A percentile compares a stretch with the other conserved stretches of the same genome.
Conservation (phyloP, 2,329 filamentous ascomycete species). For the Fusarium sp. region DNA sequence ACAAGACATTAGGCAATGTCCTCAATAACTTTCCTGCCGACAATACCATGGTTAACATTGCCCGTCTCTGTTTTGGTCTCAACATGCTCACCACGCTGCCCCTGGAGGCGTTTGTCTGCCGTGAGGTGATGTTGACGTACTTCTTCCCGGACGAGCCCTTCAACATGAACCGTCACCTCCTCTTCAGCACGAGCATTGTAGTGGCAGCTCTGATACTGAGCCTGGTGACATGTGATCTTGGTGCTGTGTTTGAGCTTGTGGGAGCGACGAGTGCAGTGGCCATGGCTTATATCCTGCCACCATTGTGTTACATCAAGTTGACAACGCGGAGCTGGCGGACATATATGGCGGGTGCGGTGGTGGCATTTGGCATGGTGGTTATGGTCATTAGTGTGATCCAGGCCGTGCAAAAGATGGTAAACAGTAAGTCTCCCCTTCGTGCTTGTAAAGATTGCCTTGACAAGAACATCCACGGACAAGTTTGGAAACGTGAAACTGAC, state of each 20-base stretch:
- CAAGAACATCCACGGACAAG: background rate
- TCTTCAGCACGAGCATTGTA: constrained; percentile 88
- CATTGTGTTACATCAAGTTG: constrained; percentile 94
- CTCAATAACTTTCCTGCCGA: constrained; percentile 96
- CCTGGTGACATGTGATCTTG: constrained; percentile 91
- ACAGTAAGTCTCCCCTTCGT: constrained; percentile 51
- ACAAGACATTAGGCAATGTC: constrained; percentile 92
- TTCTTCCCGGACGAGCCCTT: constrained; percentile 78
- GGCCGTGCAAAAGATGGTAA: constrained; percentile 75
- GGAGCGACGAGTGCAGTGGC: constrained; percentile 95
- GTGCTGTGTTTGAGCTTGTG: constrained; percentile 94
- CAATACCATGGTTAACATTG: constrained; percentile 94
- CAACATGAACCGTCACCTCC: constrained; percentile 84
- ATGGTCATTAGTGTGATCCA: constrained; percentile 85
- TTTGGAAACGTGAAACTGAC: constrained; percentile 28
- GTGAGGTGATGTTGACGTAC: constrained; percentile 95
- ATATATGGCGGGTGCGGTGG: constrained; percentile 76
- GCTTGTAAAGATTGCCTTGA: background rate
- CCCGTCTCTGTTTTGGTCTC: constrained; percentile 92
- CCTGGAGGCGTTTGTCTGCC: constrained; percentile 96
- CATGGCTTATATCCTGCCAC: constrained; percentile 94
- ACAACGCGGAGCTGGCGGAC: constrained; percentile 82
- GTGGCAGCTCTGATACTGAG: constrained; percentile 80
- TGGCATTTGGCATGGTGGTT: constrained; percentile 82
- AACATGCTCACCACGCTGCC: constrained; percentile 99